Base-by-base conservation (phyloP, 192 early-diverging fungal genomes). In the Backusella morwellensis region DNA sequence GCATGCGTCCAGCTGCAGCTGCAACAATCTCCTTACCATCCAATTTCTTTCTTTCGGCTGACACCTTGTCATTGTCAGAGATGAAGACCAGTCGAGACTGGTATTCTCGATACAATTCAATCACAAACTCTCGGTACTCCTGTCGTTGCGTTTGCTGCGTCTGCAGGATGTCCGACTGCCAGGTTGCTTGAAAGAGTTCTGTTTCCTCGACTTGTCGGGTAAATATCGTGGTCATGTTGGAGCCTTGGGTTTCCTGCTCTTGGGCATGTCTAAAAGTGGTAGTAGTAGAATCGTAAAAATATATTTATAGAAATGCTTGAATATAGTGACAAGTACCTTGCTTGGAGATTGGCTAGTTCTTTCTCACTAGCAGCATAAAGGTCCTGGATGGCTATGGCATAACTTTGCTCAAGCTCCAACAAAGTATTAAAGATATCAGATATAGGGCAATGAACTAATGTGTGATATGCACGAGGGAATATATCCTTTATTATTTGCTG, bases 111-210 rank as follows among this genome's bases (percentile, higher is more conserved):
- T 85, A 88, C 36, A 90, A 74, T 52, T 88, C 81, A 11, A 87
- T 68, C n/a, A 90, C 83, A 78, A 90, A 87, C 23, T 88, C 86
- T 42, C 86, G 81, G 69, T 90, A 90, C 77, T 90, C 86, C 40
- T 79, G 44, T 63, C 86, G 81, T 74, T 90, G 89, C 0, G 75
- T 78, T 19, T 75, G 72, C 50, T 87, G 85, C 1, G 82, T 77
- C 42, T 90, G 84, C 67, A 85, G 82, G 15, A 90, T 66, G 66
- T 88, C 84, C 15, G 85, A 87, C 7, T 83, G 85, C 79, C 84
- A 86, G 0, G 83, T 87, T 29, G 87, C 89, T 72, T 88, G 86
- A 12, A 79, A 74, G 4, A 87, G 72, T 59, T 88, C 86, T 72
- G 84, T 74, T 42, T 86, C 81, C 80, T 88, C 87, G 17, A 86